Percentiles rank a stretch among this genome's conserved stretches.
phyloP scores from a whole-genome alignment of 2,329 filamentous ascomycete genomes.

The Parastagonospora nodorum region DNA sequence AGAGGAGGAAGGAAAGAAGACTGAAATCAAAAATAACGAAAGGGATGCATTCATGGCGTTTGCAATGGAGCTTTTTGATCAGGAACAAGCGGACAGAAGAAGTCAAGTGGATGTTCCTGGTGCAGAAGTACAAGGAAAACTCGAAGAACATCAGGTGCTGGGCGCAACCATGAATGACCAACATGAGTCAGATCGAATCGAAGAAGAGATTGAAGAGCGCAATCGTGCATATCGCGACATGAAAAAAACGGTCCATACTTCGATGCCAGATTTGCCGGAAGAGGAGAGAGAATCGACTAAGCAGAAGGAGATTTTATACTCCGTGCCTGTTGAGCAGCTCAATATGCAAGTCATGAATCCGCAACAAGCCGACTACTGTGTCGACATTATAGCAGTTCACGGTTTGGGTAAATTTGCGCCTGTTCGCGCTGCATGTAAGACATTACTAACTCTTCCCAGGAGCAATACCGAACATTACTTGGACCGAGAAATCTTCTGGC shows the following conservation, averaged over 20 bases:
- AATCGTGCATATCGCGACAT: background rate
- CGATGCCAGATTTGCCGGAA: background rate
- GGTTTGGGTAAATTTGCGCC: background rate
- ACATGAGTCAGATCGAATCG: background rate
- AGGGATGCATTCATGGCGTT: background rate
- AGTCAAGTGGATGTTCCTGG: background rate
- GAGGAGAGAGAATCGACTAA: background rate
- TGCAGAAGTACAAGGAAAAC: background rate
- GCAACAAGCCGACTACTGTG: background rate
- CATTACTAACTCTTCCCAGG: background rate
- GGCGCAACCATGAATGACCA: background rate
- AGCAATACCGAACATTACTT: conserved; percentile 3
- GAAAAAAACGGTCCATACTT: background rate
- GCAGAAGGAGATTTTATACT: background rate
- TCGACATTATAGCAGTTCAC: conserved; percentile 2
- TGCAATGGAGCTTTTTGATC: background rate
- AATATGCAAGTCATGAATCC: conserved; percentile 1
- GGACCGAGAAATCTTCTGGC: background rate
- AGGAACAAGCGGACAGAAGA: background rate
- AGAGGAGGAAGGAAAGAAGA: background rate
- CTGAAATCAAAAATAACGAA: background rate
- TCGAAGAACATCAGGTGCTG: too few relatives aligned
- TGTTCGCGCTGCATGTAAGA: background rate
- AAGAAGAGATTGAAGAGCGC: conserved; percentile 1
- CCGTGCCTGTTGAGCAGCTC: background rate